Evolutionary conservation across 345 rosid species (phyloP).

Genomic region (Brassica carinata): DNA sequence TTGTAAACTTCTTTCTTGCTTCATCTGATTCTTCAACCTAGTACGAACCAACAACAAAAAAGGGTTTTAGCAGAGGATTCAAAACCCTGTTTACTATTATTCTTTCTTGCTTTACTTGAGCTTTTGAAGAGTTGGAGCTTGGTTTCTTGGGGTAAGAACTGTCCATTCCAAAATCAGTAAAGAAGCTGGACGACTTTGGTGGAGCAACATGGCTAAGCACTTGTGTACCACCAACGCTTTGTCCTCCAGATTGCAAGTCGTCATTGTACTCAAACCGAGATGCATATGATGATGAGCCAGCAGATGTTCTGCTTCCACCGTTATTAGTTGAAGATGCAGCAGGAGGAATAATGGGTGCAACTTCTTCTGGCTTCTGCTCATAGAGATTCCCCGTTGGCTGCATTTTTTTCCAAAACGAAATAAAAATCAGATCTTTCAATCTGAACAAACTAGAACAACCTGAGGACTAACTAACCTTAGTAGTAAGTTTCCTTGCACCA

Average conservation of each 20-base stretch:
- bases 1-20: conserved; percentile 95
- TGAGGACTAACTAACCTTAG: conserved; percentile 44
- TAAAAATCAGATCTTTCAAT: not conserved
- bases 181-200: conserved; percentile 88
- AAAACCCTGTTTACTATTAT: not conserved
- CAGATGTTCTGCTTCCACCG: conserved; percentile 38
- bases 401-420: conserved; percentile 1
- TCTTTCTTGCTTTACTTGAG: conserved; percentile 48
- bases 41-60: not conserved
- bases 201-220: conserved; percentile 72
- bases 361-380: conserved; percentile 96
- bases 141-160: conserved; percentile 70
- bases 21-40: conserved; percentile 93
- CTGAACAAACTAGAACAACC: not conserved
- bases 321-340: conserved; percentile 53
- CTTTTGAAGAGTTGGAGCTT: conserved; percentile 62
- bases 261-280: conserved; percentile 97
- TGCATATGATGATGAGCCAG: conserved; percentile 59
- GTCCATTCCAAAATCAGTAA: conserved; percentile 92
- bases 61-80: not conserved
- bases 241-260: conserved; percentile 13
- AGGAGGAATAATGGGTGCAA: conserved; percentile 50
- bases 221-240: not conserved
- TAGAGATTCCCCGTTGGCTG: conserved; percentile 82
- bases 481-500: conserved; percentile 81